phyloP scores from a whole-genome alignment of 768 basidiomycete genomes.

The Floccularia luteovirens region DNA sequence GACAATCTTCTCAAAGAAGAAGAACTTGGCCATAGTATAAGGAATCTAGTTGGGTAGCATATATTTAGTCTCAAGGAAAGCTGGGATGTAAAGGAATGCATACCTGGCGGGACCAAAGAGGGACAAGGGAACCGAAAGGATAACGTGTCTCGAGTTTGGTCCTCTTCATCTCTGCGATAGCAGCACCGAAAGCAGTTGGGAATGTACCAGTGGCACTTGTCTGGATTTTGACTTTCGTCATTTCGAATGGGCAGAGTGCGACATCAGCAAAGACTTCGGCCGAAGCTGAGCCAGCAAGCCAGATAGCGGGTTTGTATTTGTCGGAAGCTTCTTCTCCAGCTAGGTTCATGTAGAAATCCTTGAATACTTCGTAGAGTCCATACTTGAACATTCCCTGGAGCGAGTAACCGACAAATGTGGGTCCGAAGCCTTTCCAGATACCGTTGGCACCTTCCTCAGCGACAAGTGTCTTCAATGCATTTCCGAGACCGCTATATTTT shows the following conservation, averaged over 20 bases:
- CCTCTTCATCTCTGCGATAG: slow-evolving; percentile 61
- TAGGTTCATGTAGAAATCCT: slow-evolving; percentile 85
- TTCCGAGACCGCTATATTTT: slow-evolving; percentile 65
- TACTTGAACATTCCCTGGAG: slow-evolving; percentile 98
- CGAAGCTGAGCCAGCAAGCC: slow-evolving; percentile 90
- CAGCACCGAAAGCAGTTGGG: slow-evolving; percentile 68
- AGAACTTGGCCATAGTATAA: slow-evolving; percentile 99
- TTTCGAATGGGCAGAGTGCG: slow-evolving; percentile 92
- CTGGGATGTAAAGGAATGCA: slow-evolving; percentile 9
- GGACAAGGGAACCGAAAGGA: slow-evolving; percentile 80
- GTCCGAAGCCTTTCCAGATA: slow-evolving; percentile 93
- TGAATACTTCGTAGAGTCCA: slow-evolving; percentile 96
- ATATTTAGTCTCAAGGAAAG: background rate
- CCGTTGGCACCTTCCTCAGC: slow-evolving; percentile 79
- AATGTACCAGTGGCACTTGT: slow-evolving; percentile 70
- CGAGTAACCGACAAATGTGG: slow-evolving; percentile 90
- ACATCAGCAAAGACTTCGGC: slow-evolving; percentile 96
- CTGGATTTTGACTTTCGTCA: slow-evolving; percentile 91
- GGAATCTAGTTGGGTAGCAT: slow-evolving; percentile 61
- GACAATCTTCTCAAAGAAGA: slow-evolving; percentile 89
- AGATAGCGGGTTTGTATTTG: slow-evolving; percentile 85
- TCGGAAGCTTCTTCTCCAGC: slow-evolving; percentile 76
- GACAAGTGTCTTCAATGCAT: slow-evolving; percentile 56
- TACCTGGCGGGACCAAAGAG: slow-evolving; percentile 86
- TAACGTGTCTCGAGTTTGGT: slow-evolving; percentile 68